Evolutionary conservation across 2,329 filamentous ascomycete species (phyloP).

Genomic region (Colletotrichum magnum): DNA sequence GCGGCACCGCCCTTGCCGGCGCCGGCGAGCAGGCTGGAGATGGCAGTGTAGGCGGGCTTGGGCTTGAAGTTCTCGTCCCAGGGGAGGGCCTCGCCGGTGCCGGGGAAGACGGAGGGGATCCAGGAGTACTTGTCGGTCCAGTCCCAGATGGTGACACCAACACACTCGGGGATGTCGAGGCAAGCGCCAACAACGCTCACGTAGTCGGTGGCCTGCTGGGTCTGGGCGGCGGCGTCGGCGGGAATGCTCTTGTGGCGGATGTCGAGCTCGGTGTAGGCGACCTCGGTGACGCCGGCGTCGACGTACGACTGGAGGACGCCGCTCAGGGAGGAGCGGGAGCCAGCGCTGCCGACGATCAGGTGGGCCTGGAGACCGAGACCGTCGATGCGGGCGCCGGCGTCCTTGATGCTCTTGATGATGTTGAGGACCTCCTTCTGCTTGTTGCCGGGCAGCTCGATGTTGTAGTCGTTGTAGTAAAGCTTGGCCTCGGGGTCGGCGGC

Average conservation of each 20-base stretch:
- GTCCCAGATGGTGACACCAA: constrained; percentile 57
- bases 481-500: constrained; percentile 58
- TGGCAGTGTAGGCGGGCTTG: constrained; percentile 57
- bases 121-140: constrained; percentile 55
- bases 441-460: constrained; percentile 62
- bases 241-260: constrained; percentile 63
- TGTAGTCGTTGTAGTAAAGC: constrained; percentile 58
- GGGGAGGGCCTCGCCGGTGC: constrained; percentile 54
- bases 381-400: constrained; percentile 62
- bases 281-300: constrained; percentile 58
- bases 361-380: constrained; percentile 68
- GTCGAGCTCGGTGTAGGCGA: constrained; percentile 65
- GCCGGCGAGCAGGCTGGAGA: constrained; percentile 53
- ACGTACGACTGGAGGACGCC: constrained; percentile 68
- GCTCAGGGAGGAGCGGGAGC: constrained; percentile 54
- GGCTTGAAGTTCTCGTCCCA: constrained; percentile 54
- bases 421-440: constrained; percentile 65
- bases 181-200: constrained; percentile 50
- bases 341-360: constrained; percentile 60
- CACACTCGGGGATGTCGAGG: constrained; percentile 49
- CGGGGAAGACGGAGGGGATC: constrained; percentile 55
- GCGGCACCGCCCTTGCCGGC: constrained; percentile 36
- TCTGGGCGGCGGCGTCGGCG: constrained; percentile 52
- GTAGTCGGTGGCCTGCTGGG: constrained; percentile 63
- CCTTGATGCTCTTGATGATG: constrained; percentile 52